Conservation (phyloP, 2,329 filamentous ascomycete species). For the Cadophora gregata region DNA sequence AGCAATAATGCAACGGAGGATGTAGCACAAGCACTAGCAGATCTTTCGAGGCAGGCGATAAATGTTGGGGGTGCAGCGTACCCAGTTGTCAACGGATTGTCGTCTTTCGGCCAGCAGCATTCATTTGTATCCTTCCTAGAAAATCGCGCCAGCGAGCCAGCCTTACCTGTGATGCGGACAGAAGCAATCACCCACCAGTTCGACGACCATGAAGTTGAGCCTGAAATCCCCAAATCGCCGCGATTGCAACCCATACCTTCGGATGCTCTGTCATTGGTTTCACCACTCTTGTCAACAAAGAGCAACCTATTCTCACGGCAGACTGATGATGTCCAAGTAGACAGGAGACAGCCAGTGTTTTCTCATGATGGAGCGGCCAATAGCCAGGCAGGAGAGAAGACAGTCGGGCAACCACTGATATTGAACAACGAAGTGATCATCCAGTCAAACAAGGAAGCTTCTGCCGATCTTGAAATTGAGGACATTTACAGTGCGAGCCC, state of each 20-base stretch:
- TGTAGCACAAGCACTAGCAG: slow-evolving; percentile 33
- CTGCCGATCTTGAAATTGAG: neutral
- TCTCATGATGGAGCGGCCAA: neutral
- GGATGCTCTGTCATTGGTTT: slow-evolving; percentile 39
- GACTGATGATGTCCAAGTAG: neutral
- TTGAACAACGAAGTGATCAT: neutral
- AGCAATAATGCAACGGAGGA: slow-evolving; percentile 30
- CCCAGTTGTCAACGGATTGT: neutral
- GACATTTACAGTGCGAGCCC: slow-evolving; percentile 34
- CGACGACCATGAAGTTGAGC: neutral
- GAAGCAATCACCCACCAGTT: neutral
- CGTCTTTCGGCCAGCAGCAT: neutral
- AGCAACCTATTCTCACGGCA: slow-evolving; percentile 12
- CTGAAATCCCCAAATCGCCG: slow-evolving; percentile 32
- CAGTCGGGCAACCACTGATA: neutral
- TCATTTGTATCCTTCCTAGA: neutral
- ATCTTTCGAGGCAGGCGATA: slow-evolving; percentile 33
- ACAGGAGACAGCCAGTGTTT: neutral
- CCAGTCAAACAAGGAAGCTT: neutral
- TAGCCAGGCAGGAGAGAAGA: neutral
- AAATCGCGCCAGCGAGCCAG: neutral
- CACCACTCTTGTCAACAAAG: slow-evolving; percentile 34
- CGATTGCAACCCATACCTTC: slow-evolving; percentile 37
- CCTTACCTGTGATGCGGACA: slow-evolving; percentile 16
- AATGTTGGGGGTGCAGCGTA: slow-evolving; percentile 33